Evolutionary conservation across 306 rosid species (phyloP).

Genomic region (Bauhinia variegata): DNA sequence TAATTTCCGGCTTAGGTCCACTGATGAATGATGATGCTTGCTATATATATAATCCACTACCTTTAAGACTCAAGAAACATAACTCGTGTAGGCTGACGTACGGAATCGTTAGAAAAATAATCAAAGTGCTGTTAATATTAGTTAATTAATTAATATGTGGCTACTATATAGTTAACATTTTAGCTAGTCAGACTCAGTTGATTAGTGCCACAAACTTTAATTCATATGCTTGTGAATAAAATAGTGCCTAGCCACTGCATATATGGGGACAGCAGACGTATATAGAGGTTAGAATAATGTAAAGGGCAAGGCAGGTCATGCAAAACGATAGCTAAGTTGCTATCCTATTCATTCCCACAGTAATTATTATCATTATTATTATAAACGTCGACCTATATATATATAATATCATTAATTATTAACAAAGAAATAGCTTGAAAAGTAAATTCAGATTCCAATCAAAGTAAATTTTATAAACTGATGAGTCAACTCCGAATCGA

Average conservation of each 20-base stretch:
- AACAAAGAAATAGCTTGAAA: conserved; percentile 18
- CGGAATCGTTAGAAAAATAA: conserved; percentile 41
- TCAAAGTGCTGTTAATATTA: conserved; percentile 10
- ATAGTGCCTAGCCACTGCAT: conserved; percentile 23
- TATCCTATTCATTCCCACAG: neutral
- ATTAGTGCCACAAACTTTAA: conserved; percentile 29
- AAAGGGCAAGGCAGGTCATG: too few relatives aligned
- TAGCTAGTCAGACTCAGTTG: conserved; percentile 9
- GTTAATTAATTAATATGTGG: conserved; percentile 12
- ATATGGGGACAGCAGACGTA: too few relatives aligned
- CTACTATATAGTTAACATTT: neutral
- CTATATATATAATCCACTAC: too few relatives aligned
- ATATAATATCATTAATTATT: too few relatives aligned
- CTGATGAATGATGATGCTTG: conserved; percentile 44
- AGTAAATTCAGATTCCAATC: conserved; percentile 51
- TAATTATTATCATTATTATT: conserved; percentile 17
- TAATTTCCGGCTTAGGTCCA: conserved; percentile 46
- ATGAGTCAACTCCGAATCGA: conserved; percentile 64
- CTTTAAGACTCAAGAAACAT: conserved; percentile 24
- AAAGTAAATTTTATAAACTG: neutral
- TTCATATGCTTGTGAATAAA: too few relatives aligned
- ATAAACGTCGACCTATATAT: neutral
- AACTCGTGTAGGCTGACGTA: conserved; percentile 31
- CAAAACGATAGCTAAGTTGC: too few relatives aligned
- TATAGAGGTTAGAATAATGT: too few relatives aligned